Conservation (phyloP, 768 basidiomycete species). For the Hygrophorus pudorinus region DNA sequence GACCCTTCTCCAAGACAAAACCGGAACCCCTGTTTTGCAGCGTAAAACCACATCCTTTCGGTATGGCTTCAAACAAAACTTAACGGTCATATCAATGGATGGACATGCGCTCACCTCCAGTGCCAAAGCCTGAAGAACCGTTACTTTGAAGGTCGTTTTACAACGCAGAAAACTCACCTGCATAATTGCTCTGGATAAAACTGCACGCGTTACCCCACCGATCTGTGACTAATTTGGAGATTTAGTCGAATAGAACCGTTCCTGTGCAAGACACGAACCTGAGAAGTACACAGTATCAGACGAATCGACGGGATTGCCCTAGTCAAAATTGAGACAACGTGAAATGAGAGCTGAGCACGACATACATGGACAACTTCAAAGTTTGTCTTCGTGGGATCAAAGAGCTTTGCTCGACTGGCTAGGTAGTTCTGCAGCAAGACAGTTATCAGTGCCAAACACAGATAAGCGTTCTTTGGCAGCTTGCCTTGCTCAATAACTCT, state of each 20-base stretch:
- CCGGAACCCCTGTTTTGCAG: constrained; percentile 89
- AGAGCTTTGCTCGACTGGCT: constrained; percentile 64
- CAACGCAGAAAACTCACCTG: constrained; percentile 34
- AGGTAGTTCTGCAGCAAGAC: constrained; percentile 61
- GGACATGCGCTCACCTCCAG: constrained; percentile 43
- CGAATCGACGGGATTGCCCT: constrained; percentile 77
- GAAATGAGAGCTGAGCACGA: constrained; percentile 3
- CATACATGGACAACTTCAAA: constrained; percentile 58
- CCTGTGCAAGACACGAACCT: constrained; percentile 29
- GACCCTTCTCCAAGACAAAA: constrained; percentile 69
- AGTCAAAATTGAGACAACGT: constrained; percentile 7
- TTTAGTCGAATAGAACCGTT: neutral
- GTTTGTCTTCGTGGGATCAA: constrained; percentile 59
- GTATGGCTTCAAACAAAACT: constrained; percentile 48
- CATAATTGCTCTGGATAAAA: constrained; percentile 82
- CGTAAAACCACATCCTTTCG: constrained; percentile 92
- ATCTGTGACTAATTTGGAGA: constrained; percentile 46
- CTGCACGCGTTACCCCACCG: constrained; percentile 88
- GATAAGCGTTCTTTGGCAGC: constrained; percentile 2
- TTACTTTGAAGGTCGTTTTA: neutral
- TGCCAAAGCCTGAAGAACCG: constrained; percentile 66
- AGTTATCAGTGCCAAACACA: neutral
- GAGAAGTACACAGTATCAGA: constrained; percentile 96
- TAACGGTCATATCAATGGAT: neutral
- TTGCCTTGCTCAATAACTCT: constrained; percentile 76